Base-by-base conservation (phyloP, 2,329 filamentous ascomycete genomes). In the Xylariaceae sp. region DNA sequence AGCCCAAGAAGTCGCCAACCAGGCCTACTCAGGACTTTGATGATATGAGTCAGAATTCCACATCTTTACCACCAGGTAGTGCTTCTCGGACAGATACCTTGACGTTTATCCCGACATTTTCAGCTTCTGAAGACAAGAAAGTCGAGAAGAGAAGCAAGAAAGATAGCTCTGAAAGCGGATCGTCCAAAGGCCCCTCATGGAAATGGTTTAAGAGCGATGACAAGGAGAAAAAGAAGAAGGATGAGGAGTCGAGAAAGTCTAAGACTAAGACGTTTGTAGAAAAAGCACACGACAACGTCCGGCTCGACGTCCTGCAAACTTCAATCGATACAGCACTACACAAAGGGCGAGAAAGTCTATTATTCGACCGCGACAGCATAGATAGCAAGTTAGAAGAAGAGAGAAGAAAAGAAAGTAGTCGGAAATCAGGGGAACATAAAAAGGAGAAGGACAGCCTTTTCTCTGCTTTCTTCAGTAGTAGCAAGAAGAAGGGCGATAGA, bases 361-460 rank as follows among this genome's bases (percentile, higher is more conserved):
- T 95, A 0, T 72, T 96, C 33, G 92, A 97, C 64, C 87, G 92
- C 15, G 88, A 94, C 20, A 86, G 75, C 56, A 72, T 88, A 47
- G 87, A 91, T 59, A 77, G 75, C 57, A 91, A 88, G 67, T 74
- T 94, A 6, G 85, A 92, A 53, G 88, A 91, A 60, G 91, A 96
- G 65, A 83, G 89, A 37, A 93, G 88, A 72, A 95, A 94, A 70
- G 88, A 92, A 61, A 87, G 83, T 63, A 81, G 77, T 58, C 85
- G 91, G 37, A 94, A 92, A 68, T 82, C 85, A 4, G 81, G 81
- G 1, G 88, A 88, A 26, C 81, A 86, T 16, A 96, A 93, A 74
- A 96, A 92, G 70, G 92, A 97, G 62, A 96, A 95, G 68, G 91
- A 96, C 57, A 87, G 92, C 6, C 80, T 97, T n/a, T 92, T 99